Percentiles rank a stretch among this genome's conserved stretches.
phyloP scores from a whole-genome alignment of 1,139 yeast genomes.

The Dujonia santamariae region DNA sequence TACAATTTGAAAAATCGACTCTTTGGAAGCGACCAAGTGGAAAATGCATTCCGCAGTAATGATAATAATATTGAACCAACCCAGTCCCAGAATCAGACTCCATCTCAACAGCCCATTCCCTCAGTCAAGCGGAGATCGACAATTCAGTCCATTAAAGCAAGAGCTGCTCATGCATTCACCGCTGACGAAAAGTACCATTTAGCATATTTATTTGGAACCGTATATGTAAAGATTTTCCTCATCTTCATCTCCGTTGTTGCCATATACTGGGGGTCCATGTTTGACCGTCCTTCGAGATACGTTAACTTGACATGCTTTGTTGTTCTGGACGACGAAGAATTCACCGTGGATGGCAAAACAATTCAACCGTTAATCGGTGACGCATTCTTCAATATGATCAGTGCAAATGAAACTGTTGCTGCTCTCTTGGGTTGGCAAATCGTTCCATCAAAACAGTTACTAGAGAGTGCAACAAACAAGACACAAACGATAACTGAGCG shows the following conservation, averaged over 20 bases:
- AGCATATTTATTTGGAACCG: constrained; percentile 4
- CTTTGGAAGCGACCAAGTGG: neutral
- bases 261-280: constrained; percentile 62
- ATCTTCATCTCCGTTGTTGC: constrained; percentile 35
- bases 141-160: neutral
- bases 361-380: constrained; percentile 29
- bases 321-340: constrained; percentile 40
- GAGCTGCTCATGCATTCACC: neutral
- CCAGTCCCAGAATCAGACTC: no score
- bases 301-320: constrained; percentile 44
- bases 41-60: no score
- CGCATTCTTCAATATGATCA: constrained; percentile 23
- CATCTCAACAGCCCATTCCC: no score
- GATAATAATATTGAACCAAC: no score
- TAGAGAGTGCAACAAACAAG: constrained; percentile 25
- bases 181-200: constrained; percentile 2
- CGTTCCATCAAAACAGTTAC: constrained; percentile 24
- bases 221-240: constrained; percentile 17
- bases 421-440: constrained; percentile 41
- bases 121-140: neutral
- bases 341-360: constrained; percentile 16
- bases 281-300: constrained; percentile 33
- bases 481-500: constrained; percentile 33
- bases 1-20: neutral
- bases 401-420: constrained; percentile 14